phyloP scores from a whole-genome alignment of 2,329 filamentous ascomycete species.

The Sporothrix schenckii region DNA sequence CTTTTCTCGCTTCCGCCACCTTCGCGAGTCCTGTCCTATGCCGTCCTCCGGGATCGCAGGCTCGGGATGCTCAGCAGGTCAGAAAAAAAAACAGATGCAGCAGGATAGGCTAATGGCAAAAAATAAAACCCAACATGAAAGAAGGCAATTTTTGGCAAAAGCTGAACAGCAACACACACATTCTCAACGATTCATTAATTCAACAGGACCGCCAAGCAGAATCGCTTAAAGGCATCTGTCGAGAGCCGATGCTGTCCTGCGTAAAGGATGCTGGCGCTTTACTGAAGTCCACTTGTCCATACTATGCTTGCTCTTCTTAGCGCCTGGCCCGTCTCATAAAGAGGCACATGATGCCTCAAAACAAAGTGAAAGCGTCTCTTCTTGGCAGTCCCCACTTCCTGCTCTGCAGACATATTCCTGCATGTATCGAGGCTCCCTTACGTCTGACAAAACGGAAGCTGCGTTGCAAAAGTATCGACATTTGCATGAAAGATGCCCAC shows the following conservation, averaged over 20 bases:
- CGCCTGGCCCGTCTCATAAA: constrained; percentile 49
- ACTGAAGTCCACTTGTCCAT: not conserved
- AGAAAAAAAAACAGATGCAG: constrained; percentile 17
- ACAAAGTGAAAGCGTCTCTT: constrained; percentile 37
- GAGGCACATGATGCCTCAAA: constrained; percentile 51
- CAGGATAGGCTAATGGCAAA: not conserved
- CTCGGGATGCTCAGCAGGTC: constrained; percentile 35
- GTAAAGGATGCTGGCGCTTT: not conserved
- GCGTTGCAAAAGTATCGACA: not conserved
- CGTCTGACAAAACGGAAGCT: not conserved
- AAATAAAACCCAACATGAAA: too few relatives aligned
- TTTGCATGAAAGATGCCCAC: not conserved
- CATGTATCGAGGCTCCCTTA: not conserved
- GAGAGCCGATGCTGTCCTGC: constrained; percentile 7
- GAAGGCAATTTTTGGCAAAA: constrained; percentile 3
- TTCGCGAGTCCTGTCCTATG: not conserved
- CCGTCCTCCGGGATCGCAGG: constrained; percentile 13
- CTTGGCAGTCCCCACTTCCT: constrained; percentile 19
- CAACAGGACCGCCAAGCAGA: not conserved
- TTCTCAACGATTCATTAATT: not conserved
- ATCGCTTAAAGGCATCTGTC: not conserved
- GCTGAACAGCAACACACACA: not conserved
- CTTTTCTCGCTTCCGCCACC: not conserved
- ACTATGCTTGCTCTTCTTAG: constrained; percentile 42
- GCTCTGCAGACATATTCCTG: not conserved